Evolutionary conservation across 176 grass and related monocot species (phyloP).

Genomic region (Carex myosuroides): DNA sequence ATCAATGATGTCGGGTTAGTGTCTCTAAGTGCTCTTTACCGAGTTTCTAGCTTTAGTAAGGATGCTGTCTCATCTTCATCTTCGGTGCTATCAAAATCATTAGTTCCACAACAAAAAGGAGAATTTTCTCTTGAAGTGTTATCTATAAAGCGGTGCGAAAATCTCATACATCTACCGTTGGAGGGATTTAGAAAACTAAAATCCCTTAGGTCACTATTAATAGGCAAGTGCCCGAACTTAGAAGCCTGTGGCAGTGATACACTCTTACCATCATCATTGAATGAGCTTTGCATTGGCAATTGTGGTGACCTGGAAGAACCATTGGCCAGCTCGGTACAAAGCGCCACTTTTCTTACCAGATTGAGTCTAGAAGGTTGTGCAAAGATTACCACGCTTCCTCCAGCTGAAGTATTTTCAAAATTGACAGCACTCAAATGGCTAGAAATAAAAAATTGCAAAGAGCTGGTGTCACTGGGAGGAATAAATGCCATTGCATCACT

Average conservation of each 20-base stretch:
- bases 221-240: slow-evolving; percentile 26
- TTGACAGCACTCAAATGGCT: slow-evolving; percentile 27
- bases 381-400: slow-evolving; percentile 28
- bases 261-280: slow-evolving; percentile 14
- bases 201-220: slow-evolving; percentile 11
- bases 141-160: slow-evolving; percentile 24
- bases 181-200: slow-evolving; percentile 22
- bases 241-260: neutral
- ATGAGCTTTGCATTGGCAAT: slow-evolving; percentile 24
- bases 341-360: slow-evolving; percentile 3
- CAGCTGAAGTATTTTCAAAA: slow-evolving; percentile 16
- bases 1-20: slow-evolving; percentile 9
- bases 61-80: neutral
- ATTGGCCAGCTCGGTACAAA: slow-evolving; percentile 18
- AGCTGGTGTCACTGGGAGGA: slow-evolving; percentile 34
- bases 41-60: neutral
- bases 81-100: slow-evolving; percentile 4
- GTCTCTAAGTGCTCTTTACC: slow-evolving; percentile 6
- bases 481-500: slow-evolving; percentile 17
- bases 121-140: slow-evolving; percentile 18
- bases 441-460: slow-evolving; percentile 18
- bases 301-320: slow-evolving; percentile 25
- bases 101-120: neutral
- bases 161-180: slow-evolving; percentile 12
- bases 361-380: slow-evolving; percentile 26